phyloP scores from a whole-genome alignment of 2,329 filamentous ascomycete genomes.

The Colletotrichum viniferum region DNA sequence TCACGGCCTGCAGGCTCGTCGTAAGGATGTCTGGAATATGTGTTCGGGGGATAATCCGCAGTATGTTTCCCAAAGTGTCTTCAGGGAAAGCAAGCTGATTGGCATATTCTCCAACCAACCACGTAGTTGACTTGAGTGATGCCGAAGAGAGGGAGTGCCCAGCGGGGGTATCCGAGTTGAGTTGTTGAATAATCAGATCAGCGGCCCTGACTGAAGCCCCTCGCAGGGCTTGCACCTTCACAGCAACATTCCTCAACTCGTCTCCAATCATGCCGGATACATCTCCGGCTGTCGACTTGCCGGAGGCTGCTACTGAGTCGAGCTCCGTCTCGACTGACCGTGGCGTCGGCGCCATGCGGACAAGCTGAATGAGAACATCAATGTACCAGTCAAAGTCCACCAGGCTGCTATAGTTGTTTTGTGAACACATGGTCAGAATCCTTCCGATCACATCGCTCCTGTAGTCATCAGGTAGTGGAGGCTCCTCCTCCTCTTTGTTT shows the following conservation, averaged over 20 bases:
- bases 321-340: conserved; percentile 42
- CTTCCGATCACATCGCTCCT: conserved; percentile 80
- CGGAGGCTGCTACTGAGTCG: conserved; percentile 30
- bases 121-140: conserved; percentile 77
- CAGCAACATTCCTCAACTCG: conserved; percentile 87
- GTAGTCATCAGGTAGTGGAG: conserved; percentile 84
- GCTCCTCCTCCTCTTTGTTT: conserved; percentile 43
- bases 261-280: conserved; percentile 77
- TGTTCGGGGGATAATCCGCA: conserved; percentile 67
- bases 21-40: conserved; percentile 71
- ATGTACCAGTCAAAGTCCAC: conserved; percentile 98
- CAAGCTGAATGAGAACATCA: conserved; percentile 83
- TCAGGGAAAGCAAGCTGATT: conserved; percentile 72
- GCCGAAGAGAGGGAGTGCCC: conserved; percentile 64
- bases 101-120: conserved; percentile 89
- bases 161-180: conserved; percentile 54
- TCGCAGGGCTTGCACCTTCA: conserved; percentile 86
- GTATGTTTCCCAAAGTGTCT: conserved; percentile 73
- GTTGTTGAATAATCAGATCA: conserved; percentile 72
- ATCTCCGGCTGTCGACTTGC: conserved; percentile 39
- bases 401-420: conserved; percentile 85
- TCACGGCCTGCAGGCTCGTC: conserved; percentile 80
- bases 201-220: conserved; percentile 82
- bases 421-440: conserved; percentile 88
- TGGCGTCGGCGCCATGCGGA: conserved; percentile 69